Conservation (phyloP, 306 rosid species). For the Astragalus membranaceus region DNA sequence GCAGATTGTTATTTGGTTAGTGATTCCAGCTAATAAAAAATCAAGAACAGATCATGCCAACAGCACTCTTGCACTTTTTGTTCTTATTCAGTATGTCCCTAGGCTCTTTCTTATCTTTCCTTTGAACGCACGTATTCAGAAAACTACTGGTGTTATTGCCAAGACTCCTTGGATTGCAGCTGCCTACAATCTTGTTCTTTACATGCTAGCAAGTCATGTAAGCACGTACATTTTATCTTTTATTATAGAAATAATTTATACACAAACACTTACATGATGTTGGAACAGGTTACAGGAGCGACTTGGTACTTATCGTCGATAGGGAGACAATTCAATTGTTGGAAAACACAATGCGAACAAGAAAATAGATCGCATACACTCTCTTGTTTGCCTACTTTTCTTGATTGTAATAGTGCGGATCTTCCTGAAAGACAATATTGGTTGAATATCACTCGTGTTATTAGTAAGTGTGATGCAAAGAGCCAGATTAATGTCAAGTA, state of each 20-base stretch:
- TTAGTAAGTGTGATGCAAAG: slow-evolving; percentile 43
- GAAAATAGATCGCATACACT: slow-evolving; percentile 37
- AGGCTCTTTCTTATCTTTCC: slow-evolving; percentile 82
- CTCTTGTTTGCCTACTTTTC: slow-evolving; percentile 49
- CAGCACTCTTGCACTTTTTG: slow-evolving; percentile 72
- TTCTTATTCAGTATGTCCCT: slow-evolving; percentile 76
- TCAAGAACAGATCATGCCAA: slow-evolving; percentile 61
- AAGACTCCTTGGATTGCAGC: slow-evolving; percentile 96
- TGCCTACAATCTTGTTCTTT: slow-evolving; percentile 79
- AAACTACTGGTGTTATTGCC: slow-evolving; percentile 69
- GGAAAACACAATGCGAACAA: slow-evolving; percentile 43
- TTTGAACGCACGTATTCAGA: slow-evolving; percentile 61
- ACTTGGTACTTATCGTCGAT: slow-evolving; percentile 71
- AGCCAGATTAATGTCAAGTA: slow-evolving; percentile 32
- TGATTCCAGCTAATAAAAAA: slow-evolving; percentile 49
- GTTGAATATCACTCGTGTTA: slow-evolving; percentile 52
- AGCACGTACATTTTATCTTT: not conserved
- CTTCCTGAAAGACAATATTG: slow-evolving; percentile 48
- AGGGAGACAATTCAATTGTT: slow-evolving; percentile 73
- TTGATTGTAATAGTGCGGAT: slow-evolving; percentile 47
- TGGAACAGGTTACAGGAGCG: slow-evolving; percentile 63
- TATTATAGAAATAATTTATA: too few relatives aligned
- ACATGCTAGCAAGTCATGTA: slow-evolving; percentile 91
- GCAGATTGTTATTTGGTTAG: slow-evolving; percentile 82
- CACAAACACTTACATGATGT: not conserved